Conservation (phyloP, 192 early-diverging fungal species). For the Backusella macrospora region DNA sequence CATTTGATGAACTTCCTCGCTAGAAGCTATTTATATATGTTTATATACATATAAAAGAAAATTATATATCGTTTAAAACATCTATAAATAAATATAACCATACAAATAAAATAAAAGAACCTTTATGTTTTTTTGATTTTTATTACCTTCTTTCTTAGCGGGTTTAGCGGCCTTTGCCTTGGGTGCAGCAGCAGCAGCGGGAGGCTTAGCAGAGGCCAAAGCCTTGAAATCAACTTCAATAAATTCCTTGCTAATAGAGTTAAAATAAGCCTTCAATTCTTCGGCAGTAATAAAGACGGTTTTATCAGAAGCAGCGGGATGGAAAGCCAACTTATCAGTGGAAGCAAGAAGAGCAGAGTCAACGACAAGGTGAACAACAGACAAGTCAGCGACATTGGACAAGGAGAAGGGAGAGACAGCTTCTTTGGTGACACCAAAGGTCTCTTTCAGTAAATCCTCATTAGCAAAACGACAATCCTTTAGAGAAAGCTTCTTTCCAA, state of each 20-base stretch:
- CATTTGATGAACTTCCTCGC: conserved; percentile 69
- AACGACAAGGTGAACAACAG: conserved; percentile 70
- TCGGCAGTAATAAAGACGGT: conserved; percentile 63
- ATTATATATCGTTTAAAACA: neutral
- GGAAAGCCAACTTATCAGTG: conserved; percentile 64
- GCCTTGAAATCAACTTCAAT: conserved; percentile 55
- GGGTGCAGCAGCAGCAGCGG: conserved; percentile 45
- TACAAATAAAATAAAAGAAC: conserved; percentile 3
- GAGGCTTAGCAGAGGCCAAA: conserved; percentile 48
- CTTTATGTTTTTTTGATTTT: neutral
- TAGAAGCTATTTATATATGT: conserved; percentile 27
- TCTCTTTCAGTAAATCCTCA: conserved; percentile 61
- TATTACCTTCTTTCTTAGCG: conserved; percentile 44
- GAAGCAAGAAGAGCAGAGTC: conserved; percentile 65
- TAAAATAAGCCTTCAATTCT: conserved; percentile 60
- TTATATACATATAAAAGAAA: neutral
- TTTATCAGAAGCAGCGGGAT: conserved; percentile 56
- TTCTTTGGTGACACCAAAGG: conserved; percentile 58
- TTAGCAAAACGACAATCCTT: conserved; percentile 77
- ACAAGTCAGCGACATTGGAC: conserved; percentile 60
- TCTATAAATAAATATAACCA: neutral
- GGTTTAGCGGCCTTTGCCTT: conserved; percentile 51
- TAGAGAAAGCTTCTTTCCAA: conserved; percentile 57
- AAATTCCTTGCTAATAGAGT: conserved; percentile 51
- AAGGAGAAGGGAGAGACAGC: conserved; percentile 79